Conservation (phyloP, 441 rosid genomes). For the Mallotus japonicus region DNA sequence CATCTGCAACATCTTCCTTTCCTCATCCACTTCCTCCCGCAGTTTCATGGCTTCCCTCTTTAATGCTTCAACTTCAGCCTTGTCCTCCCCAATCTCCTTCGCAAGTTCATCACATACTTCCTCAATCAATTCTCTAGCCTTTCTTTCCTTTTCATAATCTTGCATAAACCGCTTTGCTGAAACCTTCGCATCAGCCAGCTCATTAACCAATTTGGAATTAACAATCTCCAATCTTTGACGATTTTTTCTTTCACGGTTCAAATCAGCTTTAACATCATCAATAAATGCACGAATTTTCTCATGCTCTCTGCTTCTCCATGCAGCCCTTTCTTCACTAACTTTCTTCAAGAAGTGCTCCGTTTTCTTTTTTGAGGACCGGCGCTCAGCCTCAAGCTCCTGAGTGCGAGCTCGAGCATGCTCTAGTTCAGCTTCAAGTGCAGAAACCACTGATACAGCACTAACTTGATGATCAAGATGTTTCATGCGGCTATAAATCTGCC, state of each 20-base stretch:
- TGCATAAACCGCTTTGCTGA: slow-evolving; percentile 69
- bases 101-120: slow-evolving; percentile 95
- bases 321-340: slow-evolving; percentile 81
- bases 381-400: slow-evolving; percentile 74
- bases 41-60: slow-evolving; percentile 72
- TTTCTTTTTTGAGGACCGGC: slow-evolving; percentile 68
- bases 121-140: slow-evolving; percentile 65
- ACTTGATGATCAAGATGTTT: slow-evolving; percentile 68
- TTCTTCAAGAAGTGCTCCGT: slow-evolving; percentile 85
- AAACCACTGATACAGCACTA: slow-evolving; percentile 63
- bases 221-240: slow-evolving; percentile 76
- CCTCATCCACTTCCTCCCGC: slow-evolving; percentile 77
- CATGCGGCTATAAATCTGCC: slow-evolving; percentile 50
- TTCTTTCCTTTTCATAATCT: slow-evolving; percentile 81
- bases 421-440: slow-evolving; percentile 71
- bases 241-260: slow-evolving; percentile 73
- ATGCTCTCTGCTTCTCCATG: slow-evolving; percentile 86
- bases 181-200: slow-evolving; percentile 72
- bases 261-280: slow-evolving; percentile 60
- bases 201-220: slow-evolving; percentile 82
- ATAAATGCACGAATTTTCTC: slow-evolving; percentile 75
- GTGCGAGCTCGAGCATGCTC: slow-evolving; percentile 64
- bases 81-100: slow-evolving; percentile 80
- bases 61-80: slow-evolving; percentile 71
- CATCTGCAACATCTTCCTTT: slow-evolving; percentile 96